phyloP scores from a whole-genome alignment of 371 early-diverging fungal genomes.

The Sporodiniella umbellata region DNA sequence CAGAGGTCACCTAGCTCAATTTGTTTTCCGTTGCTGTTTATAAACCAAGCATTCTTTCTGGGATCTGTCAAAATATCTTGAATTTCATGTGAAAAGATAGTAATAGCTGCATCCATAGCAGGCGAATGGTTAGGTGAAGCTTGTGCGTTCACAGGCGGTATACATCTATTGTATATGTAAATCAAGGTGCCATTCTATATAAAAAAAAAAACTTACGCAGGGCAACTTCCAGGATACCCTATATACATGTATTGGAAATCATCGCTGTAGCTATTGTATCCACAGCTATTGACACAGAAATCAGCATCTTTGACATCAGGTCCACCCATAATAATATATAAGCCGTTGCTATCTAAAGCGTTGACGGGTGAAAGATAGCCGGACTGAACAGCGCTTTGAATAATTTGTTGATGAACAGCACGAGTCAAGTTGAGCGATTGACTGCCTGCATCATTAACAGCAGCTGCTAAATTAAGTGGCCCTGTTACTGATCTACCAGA shows the following conservation, averaged over 20 bases:
- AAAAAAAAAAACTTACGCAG: slow-evolving; percentile 4
- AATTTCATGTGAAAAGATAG: slow-evolving; percentile 53
- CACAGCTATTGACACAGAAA: slow-evolving; percentile 45
- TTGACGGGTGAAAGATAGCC: slow-evolving; percentile 45
- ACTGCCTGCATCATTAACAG: slow-evolving; percentile 41
- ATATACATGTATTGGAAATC: slow-evolving; percentile 48
- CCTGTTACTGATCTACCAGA: slow-evolving; percentile 40
- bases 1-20: slow-evolving; percentile 52
- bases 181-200: too few relatives aligned
- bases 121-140: slow-evolving; percentile 45
- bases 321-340: slow-evolving; percentile 47
- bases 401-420: slow-evolving; percentile 33
- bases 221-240: slow-evolving; percentile 43
- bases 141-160: slow-evolving; percentile 25
- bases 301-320: slow-evolving; percentile 37
- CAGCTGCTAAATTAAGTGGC: slow-evolving; percentile 45
- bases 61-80: slow-evolving; percentile 53
- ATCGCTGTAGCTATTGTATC: slow-evolving; percentile 43
- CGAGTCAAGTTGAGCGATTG: slow-evolving; percentile 37
- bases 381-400: slow-evolving; percentile 40
- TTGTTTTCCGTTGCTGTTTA: slow-evolving; percentile 10
- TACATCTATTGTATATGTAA: slow-evolving; percentile 20
- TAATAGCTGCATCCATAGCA: slow-evolving; percentile 48
- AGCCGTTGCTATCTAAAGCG: slow-evolving; percentile 36
- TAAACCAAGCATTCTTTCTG: slow-evolving; percentile 42